A percentile compares a stretch with the other conserved stretches of the same genome.
Conservation (phyloP, 1,284 basidiomycete genomes). For the Sporisorium graminicola region DNA sequence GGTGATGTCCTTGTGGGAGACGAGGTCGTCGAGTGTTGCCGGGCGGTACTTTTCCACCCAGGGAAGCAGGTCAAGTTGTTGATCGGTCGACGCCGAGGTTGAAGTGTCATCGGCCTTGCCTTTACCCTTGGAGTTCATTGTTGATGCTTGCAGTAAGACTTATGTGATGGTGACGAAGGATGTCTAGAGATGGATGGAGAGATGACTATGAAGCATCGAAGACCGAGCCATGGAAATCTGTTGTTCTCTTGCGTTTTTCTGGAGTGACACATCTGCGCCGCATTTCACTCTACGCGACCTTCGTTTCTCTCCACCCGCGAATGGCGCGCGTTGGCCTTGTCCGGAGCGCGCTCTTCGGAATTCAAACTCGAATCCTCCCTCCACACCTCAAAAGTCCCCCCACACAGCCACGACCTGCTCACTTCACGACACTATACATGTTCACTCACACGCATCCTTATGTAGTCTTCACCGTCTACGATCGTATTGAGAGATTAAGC, state of each 20-base stretch:
- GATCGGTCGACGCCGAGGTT: slow-evolving; percentile 11
- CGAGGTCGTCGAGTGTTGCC: slow-evolving; percentile 63
- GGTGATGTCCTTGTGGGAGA: slow-evolving; percentile 68
- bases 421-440: not conserved
- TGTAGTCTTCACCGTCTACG: not conserved
- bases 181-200: not conserved
- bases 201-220: not conserved
- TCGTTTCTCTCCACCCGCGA: slow-evolving; percentile 7
- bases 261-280: slow-evolving; percentile 11
- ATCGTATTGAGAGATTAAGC: slow-evolving; percentile 9
- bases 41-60: slow-evolving; percentile 70
- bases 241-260: slow-evolving; percentile 24
- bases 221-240: slow-evolving; percentile 21
- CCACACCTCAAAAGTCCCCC: not conserved
- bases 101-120: slow-evolving; percentile 38
- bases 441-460: not conserved
- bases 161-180: no score
- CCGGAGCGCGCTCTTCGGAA: not conserved
- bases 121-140: slow-evolving; percentile 45
- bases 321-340: slow-evolving; percentile 3
- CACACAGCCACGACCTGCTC: not conserved
- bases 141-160: no score
- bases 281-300: slow-evolving; percentile 37
- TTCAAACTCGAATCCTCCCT: not conserved
- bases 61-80: slow-evolving; percentile 41